Conservation (phyloP, 371 early-diverging fungal species). For the Apophysomyces variabilis region DNA sequence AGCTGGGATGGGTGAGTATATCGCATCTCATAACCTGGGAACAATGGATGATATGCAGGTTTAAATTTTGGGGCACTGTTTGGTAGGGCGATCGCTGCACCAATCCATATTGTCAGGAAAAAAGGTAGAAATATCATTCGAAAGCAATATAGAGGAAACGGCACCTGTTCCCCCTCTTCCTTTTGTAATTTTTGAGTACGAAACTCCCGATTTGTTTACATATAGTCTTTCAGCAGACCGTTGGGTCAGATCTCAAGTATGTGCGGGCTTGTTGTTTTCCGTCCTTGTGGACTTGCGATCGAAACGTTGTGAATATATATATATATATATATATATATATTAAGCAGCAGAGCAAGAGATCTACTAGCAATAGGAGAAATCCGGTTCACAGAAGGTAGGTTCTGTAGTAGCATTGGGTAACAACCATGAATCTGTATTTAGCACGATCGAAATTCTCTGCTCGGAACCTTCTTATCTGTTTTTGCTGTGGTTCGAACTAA, state of each 20-base stretch:
- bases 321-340: too few species aligned
- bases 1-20: constrained; percentile 67
- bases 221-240: not conserved
- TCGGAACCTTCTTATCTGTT: too few species aligned
- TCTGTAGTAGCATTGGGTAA: too few species aligned
- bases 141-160: not conserved
- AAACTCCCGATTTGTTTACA: constrained; percentile 7
- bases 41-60: constrained; percentile 51
- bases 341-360: too few species aligned
- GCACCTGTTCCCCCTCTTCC: not conserved
- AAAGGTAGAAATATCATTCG: not conserved
- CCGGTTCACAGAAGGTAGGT: too few species aligned
- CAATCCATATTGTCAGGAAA: not conserved
- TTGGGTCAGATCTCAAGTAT: not conserved
- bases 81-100: not conserved
- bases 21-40: constrained; percentile 76
- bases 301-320: too few species aligned
- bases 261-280: too few species aligned
- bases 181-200: not conserved
- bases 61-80: not conserved
- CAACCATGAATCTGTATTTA: too few species aligned
- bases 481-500: too few species aligned
- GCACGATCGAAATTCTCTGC: too few species aligned
- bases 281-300: too few species aligned
- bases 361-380: too few species aligned